phyloP scores from a whole-genome alignment of 2,329 filamentous ascomycete species.

The Aspergillus awamori region DNA sequence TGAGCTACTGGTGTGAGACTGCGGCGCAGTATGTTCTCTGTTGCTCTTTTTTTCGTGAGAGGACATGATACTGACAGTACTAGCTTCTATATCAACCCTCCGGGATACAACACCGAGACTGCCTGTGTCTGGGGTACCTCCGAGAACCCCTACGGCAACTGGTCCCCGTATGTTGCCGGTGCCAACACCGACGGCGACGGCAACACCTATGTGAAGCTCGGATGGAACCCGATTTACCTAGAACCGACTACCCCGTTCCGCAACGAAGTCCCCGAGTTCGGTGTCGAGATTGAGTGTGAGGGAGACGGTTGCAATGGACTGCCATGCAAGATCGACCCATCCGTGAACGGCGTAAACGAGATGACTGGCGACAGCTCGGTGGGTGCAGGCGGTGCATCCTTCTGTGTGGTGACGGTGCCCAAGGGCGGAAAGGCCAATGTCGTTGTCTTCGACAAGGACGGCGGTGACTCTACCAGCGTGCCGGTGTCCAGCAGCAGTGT shows the following conservation, averaged over 20 bases:
- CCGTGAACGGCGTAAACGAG: constrained; percentile 57
- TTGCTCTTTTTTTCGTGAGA: too few relatives aligned
- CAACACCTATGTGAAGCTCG: constrained; percentile 73
- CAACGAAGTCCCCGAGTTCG: constrained; percentile 64
- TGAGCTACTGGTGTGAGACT: constrained; percentile 71
- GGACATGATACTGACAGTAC: constrained; percentile 9
- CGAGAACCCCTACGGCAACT: constrained; percentile 69
- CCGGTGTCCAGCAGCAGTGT: constrained; percentile 2
- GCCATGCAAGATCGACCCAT: constrained; percentile 72
- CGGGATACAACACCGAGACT: constrained; percentile 61
- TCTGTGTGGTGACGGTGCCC: constrained; percentile 76
- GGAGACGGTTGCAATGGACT: constrained; percentile 68
- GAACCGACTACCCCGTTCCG: constrained; percentile 57
- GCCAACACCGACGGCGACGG: constrained; percentile 69
- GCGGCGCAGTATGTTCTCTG: constrained; percentile 68
- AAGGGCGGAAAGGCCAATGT: constrained; percentile 68
- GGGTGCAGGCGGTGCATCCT: constrained; percentile 69
- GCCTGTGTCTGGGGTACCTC: constrained; percentile 73
- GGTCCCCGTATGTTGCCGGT: constrained; percentile 75
- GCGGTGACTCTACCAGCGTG: constrained; percentile 16
- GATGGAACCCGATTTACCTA: constrained; percentile 75
- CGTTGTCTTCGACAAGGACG: constrained; percentile 58
- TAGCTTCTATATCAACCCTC: constrained; percentile 78
- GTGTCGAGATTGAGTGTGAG: constrained; percentile 70
- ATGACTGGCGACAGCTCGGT: constrained; percentile 60